A percentile compares a stretch with the other conserved stretches of the same genome.
Conservation (phyloP, 345 rosid species). For the Trapa bicornis region DNA sequence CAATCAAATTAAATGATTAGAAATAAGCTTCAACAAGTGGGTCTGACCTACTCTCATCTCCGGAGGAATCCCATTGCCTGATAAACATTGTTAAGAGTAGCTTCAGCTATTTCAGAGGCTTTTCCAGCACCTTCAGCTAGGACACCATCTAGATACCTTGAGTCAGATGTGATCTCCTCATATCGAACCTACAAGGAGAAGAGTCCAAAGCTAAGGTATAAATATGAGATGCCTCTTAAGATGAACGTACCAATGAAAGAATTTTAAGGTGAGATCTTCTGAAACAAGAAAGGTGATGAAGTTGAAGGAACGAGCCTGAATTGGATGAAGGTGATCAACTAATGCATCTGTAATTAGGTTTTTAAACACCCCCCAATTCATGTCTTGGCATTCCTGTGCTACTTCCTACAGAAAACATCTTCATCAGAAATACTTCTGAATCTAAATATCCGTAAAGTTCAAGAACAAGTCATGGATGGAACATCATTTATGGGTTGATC, state of each 20-base stretch:
- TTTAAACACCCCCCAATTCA: conserved; percentile 83
- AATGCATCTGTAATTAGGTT: conserved; percentile 55
- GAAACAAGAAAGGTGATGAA: background rate
- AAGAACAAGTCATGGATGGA: background rate
- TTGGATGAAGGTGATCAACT: conserved; percentile 76
- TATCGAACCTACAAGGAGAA: conserved; percentile 36
- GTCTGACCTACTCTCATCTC: conserved; percentile 17
- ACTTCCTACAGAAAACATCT: conserved; percentile 45
- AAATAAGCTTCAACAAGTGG: background rate
- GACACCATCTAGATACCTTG: conserved; percentile 46
- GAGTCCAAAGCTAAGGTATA: background rate
- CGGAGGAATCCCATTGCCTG: conserved; percentile 77
- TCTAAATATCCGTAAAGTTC: background rate
- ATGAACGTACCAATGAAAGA: background rate
- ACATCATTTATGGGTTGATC: background rate
- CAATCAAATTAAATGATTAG: background rate
- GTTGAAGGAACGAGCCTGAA: conserved; percentile 39
- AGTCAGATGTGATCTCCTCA: conserved; percentile 53
- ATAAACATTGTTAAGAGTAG: conserved; percentile 42
- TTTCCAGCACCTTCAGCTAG: conserved; percentile 48
- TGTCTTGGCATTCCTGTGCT: conserved; percentile 51
- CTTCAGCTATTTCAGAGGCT: conserved; percentile 55
- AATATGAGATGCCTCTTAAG: background rate
- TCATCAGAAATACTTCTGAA: background rate
- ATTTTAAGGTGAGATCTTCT: background rate